Base-by-base conservation (phyloP, 345 rosid genomes). In the Ricinus communis region DNA sequence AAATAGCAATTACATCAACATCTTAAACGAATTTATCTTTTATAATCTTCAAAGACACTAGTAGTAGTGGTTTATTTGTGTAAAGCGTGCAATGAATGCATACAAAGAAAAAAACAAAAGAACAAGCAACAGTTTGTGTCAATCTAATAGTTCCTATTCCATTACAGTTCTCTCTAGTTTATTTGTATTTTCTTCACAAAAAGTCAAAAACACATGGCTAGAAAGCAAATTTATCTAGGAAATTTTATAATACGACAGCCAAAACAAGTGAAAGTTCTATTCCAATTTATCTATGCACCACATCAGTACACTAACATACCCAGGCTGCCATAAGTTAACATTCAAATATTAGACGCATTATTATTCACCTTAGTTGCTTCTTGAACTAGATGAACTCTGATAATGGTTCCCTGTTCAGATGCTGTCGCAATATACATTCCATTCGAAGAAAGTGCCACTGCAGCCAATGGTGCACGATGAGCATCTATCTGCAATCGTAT, bases 371-470 rank as follows among this genome's bases (percentile, higher is more conserved):
- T 85, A 46, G 93, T 88, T 77, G 97, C 96, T 62, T 90, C 93
- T 1, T 84, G 83, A 77, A 93, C 96, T 40, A 87, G 83, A 84
- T 89, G 89, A 71, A 93, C 96, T 71, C 97, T 85, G 74, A 93
- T 81, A 68, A 89, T 73, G 64, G 98, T 93, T 71, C 98, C 98
- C 70, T 89, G 96, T 77, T 93, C 98, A 60, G 98, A 93, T 60
- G 97, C 97, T 46, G 98, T 93, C 22, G 98, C 98, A 66, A 93
- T 82, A 74, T 85, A 93, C 85, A 72, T 81, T 74, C 98, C 98
- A 77, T 87, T 88, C 36, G 89, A 80, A 72, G 97, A 89, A 70
- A 93, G 87, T 2, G 83, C 86, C 74, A 91, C 63, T 9, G 96
- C 96, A 79, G 92, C 94, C 85, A 93, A 73, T 56, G 93, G 92